Conservation (phyloP, 768 basidiomycete genomes). For the Cystobasidium onofrii region DNA sequence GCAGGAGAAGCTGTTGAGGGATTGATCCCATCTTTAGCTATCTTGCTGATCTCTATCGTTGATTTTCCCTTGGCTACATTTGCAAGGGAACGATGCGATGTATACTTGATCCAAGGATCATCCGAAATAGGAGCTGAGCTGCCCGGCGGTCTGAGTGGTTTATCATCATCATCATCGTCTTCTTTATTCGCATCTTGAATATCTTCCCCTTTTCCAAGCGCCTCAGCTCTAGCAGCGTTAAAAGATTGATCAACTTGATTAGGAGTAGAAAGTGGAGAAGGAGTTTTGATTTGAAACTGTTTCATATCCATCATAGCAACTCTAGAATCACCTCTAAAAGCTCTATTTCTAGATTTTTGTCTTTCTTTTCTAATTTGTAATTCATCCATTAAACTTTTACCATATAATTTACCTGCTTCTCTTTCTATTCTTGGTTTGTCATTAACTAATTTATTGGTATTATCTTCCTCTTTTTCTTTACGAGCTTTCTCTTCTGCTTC, state of each 20-base stretch:
- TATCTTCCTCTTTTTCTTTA: background rate
- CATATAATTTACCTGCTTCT: slow-evolving; percentile 27
- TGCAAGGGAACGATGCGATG: slow-evolving; percentile 9
- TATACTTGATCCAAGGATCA: slow-evolving; percentile 24
- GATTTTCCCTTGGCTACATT: background rate
- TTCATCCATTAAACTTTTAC: slow-evolving; percentile 26
- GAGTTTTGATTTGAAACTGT: background rate
- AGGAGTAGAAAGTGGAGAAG: background rate
- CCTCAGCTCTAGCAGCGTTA: too few species aligned
- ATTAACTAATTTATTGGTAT: background rate
- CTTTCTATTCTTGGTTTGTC: slow-evolving; percentile 9
- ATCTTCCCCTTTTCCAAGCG: background rate
- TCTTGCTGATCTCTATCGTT: background rate
- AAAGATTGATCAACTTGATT: background rate
- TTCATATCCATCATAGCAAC: slow-evolving; percentile 26
- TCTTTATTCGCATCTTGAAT: background rate
- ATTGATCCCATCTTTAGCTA: background rate
- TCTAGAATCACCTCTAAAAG: slow-evolving; percentile 24
- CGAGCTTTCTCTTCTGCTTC: background rate
- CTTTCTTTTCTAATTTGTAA: background rate
- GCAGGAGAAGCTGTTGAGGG: background rate
- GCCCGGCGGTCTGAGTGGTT: background rate
- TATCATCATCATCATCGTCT: slow-evolving; percentile 9
- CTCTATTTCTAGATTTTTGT: slow-evolving; percentile 15
- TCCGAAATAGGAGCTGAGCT: background rate